Percentiles rank a stretch among this genome's conserved stretches.
These are phyloP conservation scores for Trichosanthes cucumerina DNA, from an alignment of 306 rosid genomes.

Conservation along the genomic window DNA sequence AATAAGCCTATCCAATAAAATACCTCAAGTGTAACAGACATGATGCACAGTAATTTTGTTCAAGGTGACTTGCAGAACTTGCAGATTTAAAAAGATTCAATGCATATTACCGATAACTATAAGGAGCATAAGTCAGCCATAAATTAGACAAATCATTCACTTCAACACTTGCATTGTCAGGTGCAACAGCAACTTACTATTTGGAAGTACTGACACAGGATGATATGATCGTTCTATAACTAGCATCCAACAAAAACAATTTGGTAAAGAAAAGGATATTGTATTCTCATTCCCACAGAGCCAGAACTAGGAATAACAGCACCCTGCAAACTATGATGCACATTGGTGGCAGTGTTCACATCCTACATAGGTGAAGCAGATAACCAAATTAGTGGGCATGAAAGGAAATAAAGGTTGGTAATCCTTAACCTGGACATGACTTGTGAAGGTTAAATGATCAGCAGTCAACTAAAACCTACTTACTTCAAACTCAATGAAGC, in stretches of 20 bases:
- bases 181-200: neutral
- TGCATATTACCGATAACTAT: neutral
- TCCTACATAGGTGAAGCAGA: conserved; percentile 47
- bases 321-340: conserved; percentile 91
- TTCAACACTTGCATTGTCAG: neutral
- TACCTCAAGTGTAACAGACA: neutral
- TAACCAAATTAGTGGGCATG: neutral
- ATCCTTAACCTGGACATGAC: neutral
- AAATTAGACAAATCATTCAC: neutral
- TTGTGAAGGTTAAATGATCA: neutral
- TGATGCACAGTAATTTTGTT: neutral
- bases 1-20: neutral
- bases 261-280: conserved; percentile 61
- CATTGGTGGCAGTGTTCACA: conserved; percentile 77
- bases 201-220: neutral
- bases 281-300: conserved; percentile 98
- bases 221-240: neutral
- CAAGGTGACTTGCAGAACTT: neutral
- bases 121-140: neutral
- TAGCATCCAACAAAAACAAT: conserved; percentile 1
- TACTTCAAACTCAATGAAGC: conserved; percentile 98
- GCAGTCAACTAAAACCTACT: conserved; percentile 21
- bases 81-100: neutral
- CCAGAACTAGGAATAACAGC: conserved; percentile 99
- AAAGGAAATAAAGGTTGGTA: neutral